These are phyloP conservation scores for Syzygium aromaticum DNA, from an alignment of 345 rosid species.

Conservation along the genomic window DNA sequence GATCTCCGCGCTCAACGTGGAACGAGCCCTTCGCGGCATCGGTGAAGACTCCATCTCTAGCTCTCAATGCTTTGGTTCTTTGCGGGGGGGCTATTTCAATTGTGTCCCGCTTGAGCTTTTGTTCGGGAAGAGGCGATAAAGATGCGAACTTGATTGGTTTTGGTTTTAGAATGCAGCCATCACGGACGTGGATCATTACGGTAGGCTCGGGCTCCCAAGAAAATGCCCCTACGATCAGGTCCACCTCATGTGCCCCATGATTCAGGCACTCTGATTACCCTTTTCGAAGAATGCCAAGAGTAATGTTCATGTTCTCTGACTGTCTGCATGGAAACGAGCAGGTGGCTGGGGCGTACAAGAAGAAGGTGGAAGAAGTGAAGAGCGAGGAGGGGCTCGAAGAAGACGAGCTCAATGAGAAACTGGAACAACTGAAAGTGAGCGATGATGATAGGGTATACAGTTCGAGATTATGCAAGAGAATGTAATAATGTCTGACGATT, in stretches of 20 bases:
- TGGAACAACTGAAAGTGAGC: slow-evolving; percentile 50
- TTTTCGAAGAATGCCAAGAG: not conserved
- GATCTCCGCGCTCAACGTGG: slow-evolving; percentile 68
- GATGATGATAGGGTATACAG: not conserved
- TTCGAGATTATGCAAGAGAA: not conserved
- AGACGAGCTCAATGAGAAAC: slow-evolving; percentile 32
- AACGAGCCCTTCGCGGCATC: slow-evolving; percentile 81
- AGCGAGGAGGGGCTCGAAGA: slow-evolving; percentile 50
- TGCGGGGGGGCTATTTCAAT: not conserved
- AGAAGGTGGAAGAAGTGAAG: slow-evolving; percentile 38
- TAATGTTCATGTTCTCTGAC: not conserved
- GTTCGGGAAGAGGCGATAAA: not conserved
- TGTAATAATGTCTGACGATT: not conserved
- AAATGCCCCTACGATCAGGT: slow-evolving; percentile 65
- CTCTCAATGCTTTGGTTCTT: not conserved
- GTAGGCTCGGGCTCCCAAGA: slow-evolving; percentile 47
- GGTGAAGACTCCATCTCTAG: slow-evolving; percentile 20
- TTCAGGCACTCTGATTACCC: not conserved
- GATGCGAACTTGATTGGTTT: not conserved
- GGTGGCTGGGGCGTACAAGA: slow-evolving; percentile 29
- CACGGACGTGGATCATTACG: slow-evolving; percentile 82
- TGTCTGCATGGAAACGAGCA: not conserved
- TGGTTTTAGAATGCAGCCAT: slow-evolving; percentile 75
- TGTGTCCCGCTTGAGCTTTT: not conserved
- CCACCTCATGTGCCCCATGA: not conserved